A percentile compares a stretch with the other conserved stretches of the same genome.
Conservation (phyloP, 1,139 yeast genomes). For the Suhomyces guaymorum region DNA sequence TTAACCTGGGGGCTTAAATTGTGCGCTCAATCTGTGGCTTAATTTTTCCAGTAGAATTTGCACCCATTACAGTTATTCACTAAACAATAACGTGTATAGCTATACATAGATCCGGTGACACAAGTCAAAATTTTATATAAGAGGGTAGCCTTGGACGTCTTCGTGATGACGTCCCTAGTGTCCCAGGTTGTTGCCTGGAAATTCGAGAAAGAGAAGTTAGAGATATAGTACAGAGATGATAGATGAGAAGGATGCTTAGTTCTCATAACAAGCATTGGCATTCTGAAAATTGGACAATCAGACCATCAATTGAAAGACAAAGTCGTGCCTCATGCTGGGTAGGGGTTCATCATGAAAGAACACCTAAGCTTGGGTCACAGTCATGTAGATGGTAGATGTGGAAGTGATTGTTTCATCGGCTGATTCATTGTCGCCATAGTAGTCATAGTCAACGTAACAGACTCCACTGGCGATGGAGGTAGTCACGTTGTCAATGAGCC, state of each 20-base stretch:
- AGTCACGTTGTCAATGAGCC: conserved; percentile 40
- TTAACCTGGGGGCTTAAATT: too few species aligned
- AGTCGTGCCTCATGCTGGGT: conserved; percentile 5
- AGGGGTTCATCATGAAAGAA: too few species aligned
- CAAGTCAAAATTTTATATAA: neutral
- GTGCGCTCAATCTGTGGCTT: neutral
- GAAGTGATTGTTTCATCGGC: conserved; percentile 35
- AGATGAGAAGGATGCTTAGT: conserved; percentile 13
- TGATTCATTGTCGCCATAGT: conserved; percentile 35
- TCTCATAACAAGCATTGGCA: conserved; percentile 14
- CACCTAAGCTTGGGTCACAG: conserved; percentile 30
- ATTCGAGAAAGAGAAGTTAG: too few species aligned
- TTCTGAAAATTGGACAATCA: conserved; percentile 8
- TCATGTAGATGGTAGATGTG: conserved; percentile 40
- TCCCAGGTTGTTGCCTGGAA: conserved; percentile 6
- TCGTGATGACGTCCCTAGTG: conserved; percentile 11
- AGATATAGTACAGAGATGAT: conserved; percentile 9
- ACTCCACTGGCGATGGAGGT: conserved; percentile 38
- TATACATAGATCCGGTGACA: conserved; percentile 2
- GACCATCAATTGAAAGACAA: conserved; percentile 7
- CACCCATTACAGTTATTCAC: neutral
- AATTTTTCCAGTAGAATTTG: neutral
- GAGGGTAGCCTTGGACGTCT: conserved; percentile 2
- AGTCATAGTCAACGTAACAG: conserved; percentile 46
- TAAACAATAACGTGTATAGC: conserved; percentile 3